phyloP scores from a whole-genome alignment of 2,329 filamentous ascomycete genomes.

The Pseudopithomyces chartarum region DNA sequence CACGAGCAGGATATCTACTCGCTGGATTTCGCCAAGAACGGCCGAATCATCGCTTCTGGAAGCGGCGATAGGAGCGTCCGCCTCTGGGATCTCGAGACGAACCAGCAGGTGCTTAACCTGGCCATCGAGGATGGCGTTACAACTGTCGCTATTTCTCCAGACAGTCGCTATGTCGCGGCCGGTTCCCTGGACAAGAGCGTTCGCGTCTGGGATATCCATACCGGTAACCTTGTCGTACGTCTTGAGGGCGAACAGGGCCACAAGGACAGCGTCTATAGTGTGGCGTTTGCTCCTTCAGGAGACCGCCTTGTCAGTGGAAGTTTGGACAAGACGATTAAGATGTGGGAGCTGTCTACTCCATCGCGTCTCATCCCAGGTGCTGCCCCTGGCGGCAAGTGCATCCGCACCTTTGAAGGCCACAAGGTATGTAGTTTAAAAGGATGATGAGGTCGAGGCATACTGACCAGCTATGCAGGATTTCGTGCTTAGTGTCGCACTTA shows the following conservation, averaged over 20 bases:
- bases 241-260: slow-evolving; percentile 93
- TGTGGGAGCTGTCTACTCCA: slow-evolving; percentile 89
- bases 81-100: slow-evolving; percentile 92
- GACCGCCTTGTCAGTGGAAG: slow-evolving; percentile 92
- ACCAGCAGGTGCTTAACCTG: slow-evolving; percentile 80
- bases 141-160: slow-evolving; percentile 94
- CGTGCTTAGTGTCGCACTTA: slow-evolving; percentile 92
- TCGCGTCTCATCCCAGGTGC: slow-evolving; percentile 69
- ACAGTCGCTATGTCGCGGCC: slow-evolving; percentile 91
- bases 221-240: slow-evolving; percentile 84
- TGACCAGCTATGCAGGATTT: slow-evolving; percentile 70
- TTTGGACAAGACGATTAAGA: slow-evolving; percentile 98
- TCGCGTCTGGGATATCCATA: slow-evolving; percentile 91
- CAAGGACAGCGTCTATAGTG: slow-evolving; percentile 95
- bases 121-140: slow-evolving; percentile 97
- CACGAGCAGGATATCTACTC: slow-evolving; percentile 99
- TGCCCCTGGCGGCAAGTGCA: slow-evolving; percentile 86
- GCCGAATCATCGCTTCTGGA: slow-evolving; percentile 91
- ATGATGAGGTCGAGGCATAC: neutral
- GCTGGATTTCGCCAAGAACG: slow-evolving; percentile 91
- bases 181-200: slow-evolving; percentile 98
- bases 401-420: slow-evolving; percentile 97
- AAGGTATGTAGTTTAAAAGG: slow-evolving; percentile 63
- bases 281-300: slow-evolving; percentile 93
- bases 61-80: slow-evolving; percentile 93